Base-by-base conservation (phyloP, 148 eudicot species). In the Rhododendron simsii region DNA sequence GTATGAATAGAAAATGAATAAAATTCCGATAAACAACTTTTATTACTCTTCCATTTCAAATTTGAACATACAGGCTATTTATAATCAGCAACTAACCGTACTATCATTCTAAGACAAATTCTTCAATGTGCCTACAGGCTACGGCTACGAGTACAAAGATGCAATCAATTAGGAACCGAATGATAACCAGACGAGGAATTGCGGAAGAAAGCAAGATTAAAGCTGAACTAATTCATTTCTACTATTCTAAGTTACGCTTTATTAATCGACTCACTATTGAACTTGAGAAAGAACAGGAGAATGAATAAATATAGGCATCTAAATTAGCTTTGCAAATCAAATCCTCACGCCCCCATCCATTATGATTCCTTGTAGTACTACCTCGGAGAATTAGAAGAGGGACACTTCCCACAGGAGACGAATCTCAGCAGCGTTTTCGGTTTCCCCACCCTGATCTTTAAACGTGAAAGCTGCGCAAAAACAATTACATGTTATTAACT, bases 361-460 rank as follows among this genome's bases (percentile, higher is more conserved):
- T 26, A 80, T 63, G 37, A 86, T 74, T 82, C 57, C 71, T 85
- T 7, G 81, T 44, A 13, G 76, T 71, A 28, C 89, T 90, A 91
- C 90, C 94, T 94, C 26, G 99, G 94, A 16, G 99, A 96, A 85
- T 88, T 93, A 50, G 94, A 75, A 30, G 98, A 87, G 81, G 93
- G 78, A 85, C 97, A 96, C 86, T 86, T 95, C 82, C 98, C 99
- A 79, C 99, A 96, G 18, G 95, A 90, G 71, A 96, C 91, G 33
- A 90, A 89, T 89, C 88, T 92, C 85, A 93, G 91, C 87, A 96
- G 80, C 2, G 93, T 82, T 55, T 87, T 89, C 73, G 92, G 91
- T 78, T 90, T 93, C 85, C 95, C 89, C 21, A 93, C 88, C 82
- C 94, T 89, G 33, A 91, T 83, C 91, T 89, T 95, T 86, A 90